Base-by-base conservation (phyloP, 1,139 yeast species). In the Hyphopichia fennica region DNA sequence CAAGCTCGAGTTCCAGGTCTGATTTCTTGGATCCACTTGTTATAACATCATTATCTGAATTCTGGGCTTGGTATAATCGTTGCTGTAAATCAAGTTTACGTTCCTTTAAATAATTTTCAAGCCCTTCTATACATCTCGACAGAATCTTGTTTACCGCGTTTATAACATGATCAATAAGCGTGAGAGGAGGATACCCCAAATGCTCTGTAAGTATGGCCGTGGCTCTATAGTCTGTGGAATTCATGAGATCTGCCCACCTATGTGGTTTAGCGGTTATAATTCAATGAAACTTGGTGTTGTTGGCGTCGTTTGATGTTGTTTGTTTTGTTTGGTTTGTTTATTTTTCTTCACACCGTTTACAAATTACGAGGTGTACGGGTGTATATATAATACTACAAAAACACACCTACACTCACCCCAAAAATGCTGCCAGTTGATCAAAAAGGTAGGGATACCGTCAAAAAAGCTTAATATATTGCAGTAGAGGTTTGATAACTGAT, bases 131-230 rank as follows among this genome's bases (percentile, higher is more conserved):
- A 54, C 96, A 87, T 53, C 85, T 84, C 64, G 87, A 87, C 79
- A 90, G 77, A 30, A 89, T 80, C 44, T 83, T 90, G 55, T 91
- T 90, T 20, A 88, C 95, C 1, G 91, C 88, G 62, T 90, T 90
- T 54, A 91, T 88, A 16, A 91, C 84, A 56, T 90, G 96, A 57
- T 91, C 97, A 7, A 91, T 78, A 20, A 90, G 68, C 1, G 93
- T 81, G n/a, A 90, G 75, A 0, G 97, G 96, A 8, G 95, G 88
- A 56, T 80, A 88, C 27, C 89, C 96, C 37, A 91, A 67, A 58
- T 89, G 96, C 60, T 90, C 97, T 0, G 96, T 87, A 42, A 91
- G 69, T 29, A 87, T 63, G 35, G 83, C 77, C 17, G 83, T 77
- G 20, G 79, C 67, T 37, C 72, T 63, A 53, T 65, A 61, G 41